Evolutionary conservation across 73 alveolate species (phyloP).

Genomic region (Paramecium tetraurelia): DNA sequence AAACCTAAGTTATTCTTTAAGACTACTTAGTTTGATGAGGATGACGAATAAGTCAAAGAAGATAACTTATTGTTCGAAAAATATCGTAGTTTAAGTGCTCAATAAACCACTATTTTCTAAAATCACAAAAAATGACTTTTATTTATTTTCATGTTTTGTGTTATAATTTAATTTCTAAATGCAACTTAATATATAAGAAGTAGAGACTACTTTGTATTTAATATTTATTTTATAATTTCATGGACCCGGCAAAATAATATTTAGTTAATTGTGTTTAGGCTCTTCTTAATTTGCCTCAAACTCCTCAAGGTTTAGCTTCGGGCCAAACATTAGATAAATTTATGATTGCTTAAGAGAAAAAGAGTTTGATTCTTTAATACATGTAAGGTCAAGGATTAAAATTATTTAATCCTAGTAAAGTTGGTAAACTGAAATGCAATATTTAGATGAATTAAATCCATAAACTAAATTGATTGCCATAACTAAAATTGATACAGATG

Average conservation of each 20-base stretch:
- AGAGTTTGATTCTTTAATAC: not conserved
- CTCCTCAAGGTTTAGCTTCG: not conserved
- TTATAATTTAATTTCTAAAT: not conserved
- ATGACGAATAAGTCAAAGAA: not conserved
- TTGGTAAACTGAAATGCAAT: not conserved
- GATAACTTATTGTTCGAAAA: not conserved
- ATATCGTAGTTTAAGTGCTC: not conserved
- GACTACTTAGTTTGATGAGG: not conserved
- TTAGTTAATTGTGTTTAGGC: conserved; percentile 50
- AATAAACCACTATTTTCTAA: not conserved
- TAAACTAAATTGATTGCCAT: not conserved
- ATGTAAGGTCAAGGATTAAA: conserved; percentile 28
- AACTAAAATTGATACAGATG: conserved; percentile 3
- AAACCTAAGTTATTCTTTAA: not conserved
- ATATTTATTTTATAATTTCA: not conserved
- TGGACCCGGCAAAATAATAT: conserved; percentile 53
- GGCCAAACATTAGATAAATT: conserved; percentile 25
- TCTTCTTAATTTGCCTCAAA: not conserved
- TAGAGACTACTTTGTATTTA: not conserved
- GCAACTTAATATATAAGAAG: not conserved
- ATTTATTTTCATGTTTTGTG: not conserved
- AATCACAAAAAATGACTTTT: not conserved
- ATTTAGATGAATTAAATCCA: not conserved
- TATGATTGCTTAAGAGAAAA: conserved; percentile 3
- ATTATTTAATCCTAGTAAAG: not conserved